Base-by-base conservation (phyloP, 768 basidiomycete species). In the Lepiota venenata region DNA sequence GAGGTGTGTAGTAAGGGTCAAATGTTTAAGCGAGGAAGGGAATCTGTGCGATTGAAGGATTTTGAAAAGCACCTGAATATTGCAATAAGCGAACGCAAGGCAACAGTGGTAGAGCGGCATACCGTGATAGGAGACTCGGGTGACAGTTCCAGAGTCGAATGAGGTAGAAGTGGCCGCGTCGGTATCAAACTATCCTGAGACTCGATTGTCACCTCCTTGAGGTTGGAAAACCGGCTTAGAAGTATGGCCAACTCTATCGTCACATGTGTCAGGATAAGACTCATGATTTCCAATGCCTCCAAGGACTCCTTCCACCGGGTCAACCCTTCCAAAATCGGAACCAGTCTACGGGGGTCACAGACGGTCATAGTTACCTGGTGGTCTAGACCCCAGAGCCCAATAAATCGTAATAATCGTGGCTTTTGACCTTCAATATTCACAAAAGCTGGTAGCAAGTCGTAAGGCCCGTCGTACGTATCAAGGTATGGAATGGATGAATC, bases 361-460 rank as follows among this genome's bases (percentile, higher is more conserved):
- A 61, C 48, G 1, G 58, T 60, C 2, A 35, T 43, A n/a, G 50
- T 10, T 14, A 62, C 58, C 11, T 58, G 52, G 4, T 66, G 65
- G 48, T 69, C 66, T 12, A 66, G 59, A 5, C 68, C 70, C 70
- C 70, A 71, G 18, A 69, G 57, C 2, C 47, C 37, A 5, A 64
- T 42, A 5, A 54, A 52, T 42, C 63, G 56, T 20, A 71, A 52
- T 8, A 60, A 58, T 16, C 66, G 62, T 29, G 50, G 50, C 16
- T 51, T 18, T 9, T 11, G 18, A 21, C 42, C 18, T 3, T n/a
- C 56, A 60, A 27, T 68, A 63, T 35, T 59, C 48, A 42, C 63
- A 15, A 18, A 67, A 50, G 40, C 64, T 60, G 8, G 61, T 61
- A 51, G 20, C 12, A 51, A 42, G 32, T 43, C 40, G 47, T 64